Base-by-base conservation (phyloP, 441 rosid genomes). In the Pelargonium australe region DNA sequence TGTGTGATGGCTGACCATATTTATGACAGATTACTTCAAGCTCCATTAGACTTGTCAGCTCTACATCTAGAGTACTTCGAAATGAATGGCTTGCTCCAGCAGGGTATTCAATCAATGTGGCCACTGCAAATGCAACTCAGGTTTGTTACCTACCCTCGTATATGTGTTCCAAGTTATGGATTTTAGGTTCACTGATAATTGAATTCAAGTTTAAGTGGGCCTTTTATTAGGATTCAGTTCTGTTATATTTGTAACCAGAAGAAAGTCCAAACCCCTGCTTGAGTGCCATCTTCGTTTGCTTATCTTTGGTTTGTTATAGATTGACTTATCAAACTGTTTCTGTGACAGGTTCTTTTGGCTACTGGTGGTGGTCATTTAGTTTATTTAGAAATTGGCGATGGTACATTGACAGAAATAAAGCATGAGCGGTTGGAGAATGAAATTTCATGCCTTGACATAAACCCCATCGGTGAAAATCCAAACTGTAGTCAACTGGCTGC, bases 61-160 rank as follows among this genome's bases (percentile, higher is more conserved):
- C 99, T 44, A 74, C 82, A 23, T 79, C 93, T 40, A 85, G 98
- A 80, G 96, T 85, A 78, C 82, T 90, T 63, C 81, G 86, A 45
- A 10, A 86, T 53, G 97, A 89, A 73, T 95, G 99, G 99, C 74
- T 73, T 77, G 89, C 98, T 68, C 98, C 96, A n/a, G 70, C 84
- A 68, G 97, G 91, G 69, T 92, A 77, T 76, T 87, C 99, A 19
- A 80, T 95, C 67, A 95, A 95, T 79, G 99, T 95, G 75, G 99
- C 99, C 23, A 92, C 98, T 77, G 98, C 97, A 67, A 95, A 92
- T 82, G 93, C 97, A 17, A 89, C 91, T 73, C 99, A 95, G 97
- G 99, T 95, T 72, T 76, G 74, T 77, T 71, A 71, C 45, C 61
- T 47, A 60, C 63, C 25, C 55, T 70, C 45, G 63, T 47, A 34